These are phyloP conservation scores for Vanrija sp. DNA, from an alignment of 1,284 basidiomycete genomes.

Conservation along the genomic window DNA sequence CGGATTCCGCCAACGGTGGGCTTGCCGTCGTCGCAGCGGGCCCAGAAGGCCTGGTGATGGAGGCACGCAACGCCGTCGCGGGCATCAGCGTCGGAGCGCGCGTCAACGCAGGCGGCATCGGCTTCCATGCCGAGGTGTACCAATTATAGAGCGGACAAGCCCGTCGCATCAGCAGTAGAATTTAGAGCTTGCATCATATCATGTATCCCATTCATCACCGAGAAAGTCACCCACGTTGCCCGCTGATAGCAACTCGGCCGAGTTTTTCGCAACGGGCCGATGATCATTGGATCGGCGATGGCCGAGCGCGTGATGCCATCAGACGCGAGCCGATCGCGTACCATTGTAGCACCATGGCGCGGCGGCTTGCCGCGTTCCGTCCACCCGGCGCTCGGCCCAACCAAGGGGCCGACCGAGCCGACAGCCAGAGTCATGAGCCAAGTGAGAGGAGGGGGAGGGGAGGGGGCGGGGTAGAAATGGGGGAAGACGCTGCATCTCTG, in stretches of 20 bases:
- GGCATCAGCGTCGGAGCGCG: conserved; percentile 25
- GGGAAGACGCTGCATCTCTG: no score
- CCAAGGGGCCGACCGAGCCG: no score
- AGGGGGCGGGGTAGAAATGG: no score
- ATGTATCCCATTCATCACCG: neutral
- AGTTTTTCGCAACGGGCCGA: neutral
- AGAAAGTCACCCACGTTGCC: no score
- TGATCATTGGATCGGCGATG: no score
- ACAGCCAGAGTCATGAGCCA: no score
- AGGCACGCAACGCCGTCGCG: conserved; percentile 40
- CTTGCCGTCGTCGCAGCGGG: conserved; percentile 44
- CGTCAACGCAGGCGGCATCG: conserved; percentile 34
- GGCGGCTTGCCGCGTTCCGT: no score
- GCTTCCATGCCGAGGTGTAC: conserved; percentile 42
- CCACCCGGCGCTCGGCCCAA: no score
- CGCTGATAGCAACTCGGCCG: neutral
- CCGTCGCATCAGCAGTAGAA: neutral
- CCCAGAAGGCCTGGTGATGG: conserved; percentile 40
- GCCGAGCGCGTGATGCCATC: no score
- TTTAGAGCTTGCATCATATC: neutral
- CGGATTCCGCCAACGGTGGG: conserved; percentile 21
- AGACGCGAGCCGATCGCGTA: no score
- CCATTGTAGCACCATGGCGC: no score
- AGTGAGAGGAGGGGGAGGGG: no score
- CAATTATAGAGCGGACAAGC: conserved; percentile 18